Percentiles rank a stretch among this genome's conserved stretches.
phyloP scores from a whole-genome alignment of 2,329 filamentous ascomycete species.

The Madurella mycetomatis region DNA sequence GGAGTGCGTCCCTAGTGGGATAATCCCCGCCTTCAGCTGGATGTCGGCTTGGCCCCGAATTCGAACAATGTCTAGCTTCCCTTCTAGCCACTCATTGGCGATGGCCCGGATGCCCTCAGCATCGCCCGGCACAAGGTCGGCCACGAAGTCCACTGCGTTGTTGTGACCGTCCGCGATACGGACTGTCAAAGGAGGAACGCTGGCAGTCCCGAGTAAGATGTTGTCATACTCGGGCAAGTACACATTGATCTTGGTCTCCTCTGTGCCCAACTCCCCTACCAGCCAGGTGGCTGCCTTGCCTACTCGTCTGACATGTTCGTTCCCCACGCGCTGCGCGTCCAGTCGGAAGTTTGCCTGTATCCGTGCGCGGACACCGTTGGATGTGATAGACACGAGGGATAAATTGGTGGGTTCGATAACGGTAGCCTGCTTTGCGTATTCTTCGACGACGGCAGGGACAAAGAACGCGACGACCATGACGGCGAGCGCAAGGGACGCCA shows the following conservation, averaged over 20 bases:
- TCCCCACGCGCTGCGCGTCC: slow-evolving; percentile 70
- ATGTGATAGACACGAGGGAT: slow-evolving; percentile 79
- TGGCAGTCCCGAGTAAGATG: slow-evolving; percentile 70
- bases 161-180: slow-evolving; percentile 72
- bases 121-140: slow-evolving; percentile 71
- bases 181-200: slow-evolving; percentile 69
- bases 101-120: slow-evolving; percentile 72
- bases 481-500: slow-evolving; percentile 58
- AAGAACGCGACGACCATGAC: slow-evolving; percentile 80
- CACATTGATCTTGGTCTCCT: slow-evolving; percentile 67
- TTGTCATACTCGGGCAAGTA: slow-evolving; percentile 80
- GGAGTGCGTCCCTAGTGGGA: slow-evolving; percentile 72
- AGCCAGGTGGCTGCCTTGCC: slow-evolving; percentile 78
- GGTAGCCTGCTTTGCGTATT: slow-evolving; percentile 79
- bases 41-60: slow-evolving; percentile 71
- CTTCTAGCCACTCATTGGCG: slow-evolving; percentile 84
- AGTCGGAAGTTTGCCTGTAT: slow-evolving; percentile 79
- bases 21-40: slow-evolving; percentile 70
- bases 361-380: slow-evolving; percentile 70
- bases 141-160: slow-evolving; percentile 74
- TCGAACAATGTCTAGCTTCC: slow-evolving; percentile 65
- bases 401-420: slow-evolving; percentile 79
- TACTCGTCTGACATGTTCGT: slow-evolving; percentile 66
- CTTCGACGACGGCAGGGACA: slow-evolving; percentile 71
- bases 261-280: slow-evolving; percentile 69